phyloP scores from a whole-genome alignment of 768 basidiomycete species.

The Tylopilus balloui region DNA sequence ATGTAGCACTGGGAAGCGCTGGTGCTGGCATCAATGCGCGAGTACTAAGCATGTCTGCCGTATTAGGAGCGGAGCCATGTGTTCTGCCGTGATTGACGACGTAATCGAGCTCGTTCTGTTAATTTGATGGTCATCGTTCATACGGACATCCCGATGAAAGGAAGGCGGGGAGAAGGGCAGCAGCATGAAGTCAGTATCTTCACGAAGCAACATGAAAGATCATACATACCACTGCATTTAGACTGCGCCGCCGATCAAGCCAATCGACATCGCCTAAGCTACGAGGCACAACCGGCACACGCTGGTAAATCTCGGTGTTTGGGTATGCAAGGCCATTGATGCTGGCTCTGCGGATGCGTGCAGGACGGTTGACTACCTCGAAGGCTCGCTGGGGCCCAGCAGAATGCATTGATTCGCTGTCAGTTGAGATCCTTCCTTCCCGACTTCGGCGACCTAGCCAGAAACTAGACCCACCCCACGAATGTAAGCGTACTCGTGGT shows the following conservation, averaged over 20 bases:
- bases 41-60: conserved; percentile 45
- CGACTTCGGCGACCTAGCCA: conserved; percentile 34
- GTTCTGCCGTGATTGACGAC: conserved; percentile 53
- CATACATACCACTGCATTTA: conserved; percentile 61
- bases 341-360: conserved; percentile 50
- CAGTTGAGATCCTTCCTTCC: conserved; percentile 37
- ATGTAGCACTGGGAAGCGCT: conserved; percentile 19
- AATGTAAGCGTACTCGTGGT: conserved; percentile 32
- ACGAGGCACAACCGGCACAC: conserved; percentile 41
- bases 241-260: conserved; percentile 68
- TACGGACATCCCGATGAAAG: conserved; percentile 1
- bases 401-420: conserved; percentile 35
- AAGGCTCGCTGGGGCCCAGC: conserved; percentile 38
- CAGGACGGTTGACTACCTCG: conserved; percentile 48
- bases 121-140: conserved; percentile 11
- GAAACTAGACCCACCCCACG: conserved; percentile 38
- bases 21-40: conserved; percentile 33
- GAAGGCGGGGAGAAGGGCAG: conserved; percentile 6
- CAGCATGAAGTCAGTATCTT: conserved; percentile 19
- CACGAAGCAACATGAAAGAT: conserved; percentile 14
- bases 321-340: conserved; percentile 38
- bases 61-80: conserved; percentile 45
- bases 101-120: conserved; percentile 72
- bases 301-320: conserved; percentile 45
- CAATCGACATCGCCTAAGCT: conserved; percentile 73